phyloP scores from a whole-genome alignment of 192 early-diverging fungal genomes.

The Dissophora ornata region DNA sequence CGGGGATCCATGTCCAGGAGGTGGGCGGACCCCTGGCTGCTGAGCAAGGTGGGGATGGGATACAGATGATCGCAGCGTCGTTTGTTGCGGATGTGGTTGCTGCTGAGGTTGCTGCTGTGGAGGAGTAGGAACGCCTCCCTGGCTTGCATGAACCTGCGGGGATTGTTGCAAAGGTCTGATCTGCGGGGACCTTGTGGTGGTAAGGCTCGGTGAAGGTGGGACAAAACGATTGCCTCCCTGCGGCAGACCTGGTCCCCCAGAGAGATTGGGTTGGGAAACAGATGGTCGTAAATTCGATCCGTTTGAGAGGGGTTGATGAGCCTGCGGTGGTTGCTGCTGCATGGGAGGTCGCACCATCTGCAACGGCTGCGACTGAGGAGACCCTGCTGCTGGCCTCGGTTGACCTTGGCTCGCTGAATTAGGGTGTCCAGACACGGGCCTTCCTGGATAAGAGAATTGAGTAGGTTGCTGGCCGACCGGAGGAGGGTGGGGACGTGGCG shows the following conservation, averaged over 20 bases:
- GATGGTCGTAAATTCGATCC: conserved; percentile 33
- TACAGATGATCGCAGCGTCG: conserved; percentile 16
- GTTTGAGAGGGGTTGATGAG: conserved; percentile 4
- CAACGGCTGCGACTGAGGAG: conserved; percentile 29
- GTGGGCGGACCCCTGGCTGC: conserved; percentile 21
- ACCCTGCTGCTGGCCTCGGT: conserved; percentile 10
- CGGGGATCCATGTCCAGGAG: conserved; percentile 25
- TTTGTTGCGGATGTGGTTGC: conserved; percentile 13
- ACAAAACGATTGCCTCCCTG: conserved; percentile 21
- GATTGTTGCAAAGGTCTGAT: conserved; percentile 38
- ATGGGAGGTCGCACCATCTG: conserved; percentile 23
- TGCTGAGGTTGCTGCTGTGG: conserved; percentile 19
- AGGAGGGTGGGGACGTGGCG: conserved; percentile 18
- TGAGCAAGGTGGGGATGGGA: conserved; percentile 35
- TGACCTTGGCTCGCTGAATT: conserved; percentile 28
- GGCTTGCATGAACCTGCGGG: conserved; percentile 2
- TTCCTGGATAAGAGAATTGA: conserved; percentile 17
- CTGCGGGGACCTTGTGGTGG: conserved; percentile 22
- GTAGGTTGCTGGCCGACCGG: conserved; percentile 28
- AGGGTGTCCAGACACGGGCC: conserved; percentile 3
- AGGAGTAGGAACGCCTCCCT: not conserved
- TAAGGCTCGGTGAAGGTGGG: conserved; percentile 28
- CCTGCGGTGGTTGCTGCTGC: conserved; percentile 6
- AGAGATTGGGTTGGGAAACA: conserved; percentile 25
- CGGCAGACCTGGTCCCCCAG: conserved; percentile 3